Evolutionary conservation across 148 eudicot genomes (phyloP).

Genomic region (Camellia sinensis): DNA sequence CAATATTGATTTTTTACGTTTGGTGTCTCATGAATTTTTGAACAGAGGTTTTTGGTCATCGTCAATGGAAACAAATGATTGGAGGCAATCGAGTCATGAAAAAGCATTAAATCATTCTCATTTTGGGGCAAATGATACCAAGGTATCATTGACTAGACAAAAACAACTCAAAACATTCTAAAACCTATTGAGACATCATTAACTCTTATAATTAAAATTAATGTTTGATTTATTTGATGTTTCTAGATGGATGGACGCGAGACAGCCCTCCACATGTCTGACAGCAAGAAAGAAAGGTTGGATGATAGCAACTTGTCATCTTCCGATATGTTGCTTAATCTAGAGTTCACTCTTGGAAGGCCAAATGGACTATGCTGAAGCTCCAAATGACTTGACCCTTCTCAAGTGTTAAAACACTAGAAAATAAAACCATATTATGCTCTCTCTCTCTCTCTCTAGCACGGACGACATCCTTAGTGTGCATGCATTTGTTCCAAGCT

Average conservation of each 20-base stretch:
- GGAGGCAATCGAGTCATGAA: conserved; percentile 22
- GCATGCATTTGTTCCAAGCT: no score
- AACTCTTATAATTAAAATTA: neutral
- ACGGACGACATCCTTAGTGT: no score
- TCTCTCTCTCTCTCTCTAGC: neutral
- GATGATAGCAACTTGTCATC: conserved; percentile 23
- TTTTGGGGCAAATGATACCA: conserved; percentile 1
- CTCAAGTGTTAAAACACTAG: conserved; percentile 34
- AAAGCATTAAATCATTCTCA: conserved; percentile 12
- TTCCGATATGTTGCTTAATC: conserved; percentile 35
- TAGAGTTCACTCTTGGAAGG: conserved; percentile 68
- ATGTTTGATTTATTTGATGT: neutral
- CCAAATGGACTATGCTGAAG: conserved; percentile 33
- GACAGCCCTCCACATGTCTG: conserved; percentile 14
- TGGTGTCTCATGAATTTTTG: neutral
- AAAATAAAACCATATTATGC: neutral
- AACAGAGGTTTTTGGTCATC: conserved; percentile 38
- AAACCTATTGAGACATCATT: neutral
- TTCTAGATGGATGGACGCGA: conserved; percentile 24
- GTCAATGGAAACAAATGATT: conserved; percentile 16
- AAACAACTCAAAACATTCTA: neutral
- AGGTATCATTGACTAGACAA: conserved; percentile 14
- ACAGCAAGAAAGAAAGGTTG: conserved; percentile 11
- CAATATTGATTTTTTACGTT: neutral
- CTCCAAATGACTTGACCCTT: conserved; percentile 30